Conservation (phyloP, 1,139 yeast genomes). For the Diutina catenulata region DNA sequence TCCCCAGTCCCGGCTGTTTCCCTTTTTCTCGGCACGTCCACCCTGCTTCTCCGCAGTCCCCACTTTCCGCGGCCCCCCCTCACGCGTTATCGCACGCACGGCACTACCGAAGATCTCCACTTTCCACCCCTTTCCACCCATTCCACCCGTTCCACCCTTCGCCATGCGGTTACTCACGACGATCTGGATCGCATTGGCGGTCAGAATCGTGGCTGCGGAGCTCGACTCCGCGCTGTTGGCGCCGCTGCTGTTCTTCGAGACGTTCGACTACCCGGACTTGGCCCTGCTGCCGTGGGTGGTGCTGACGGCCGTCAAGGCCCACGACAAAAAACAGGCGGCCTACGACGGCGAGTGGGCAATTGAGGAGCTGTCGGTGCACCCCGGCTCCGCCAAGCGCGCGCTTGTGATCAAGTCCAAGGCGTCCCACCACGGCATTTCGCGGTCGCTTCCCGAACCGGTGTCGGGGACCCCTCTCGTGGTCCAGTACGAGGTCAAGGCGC, state of each 20-base stretch:
- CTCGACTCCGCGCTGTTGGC: not conserved
- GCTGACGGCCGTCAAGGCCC: constrained; percentile 38
- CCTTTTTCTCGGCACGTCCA: too few relatives aligned
- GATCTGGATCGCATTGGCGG: not conserved
- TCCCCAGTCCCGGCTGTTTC: too few relatives aligned
- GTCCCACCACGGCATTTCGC: constrained; percentile 69
- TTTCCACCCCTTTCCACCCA: too few relatives aligned
- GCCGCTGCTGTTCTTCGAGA: constrained; percentile 1
- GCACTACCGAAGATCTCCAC: too few relatives aligned
- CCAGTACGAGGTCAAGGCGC: constrained; percentile 82
- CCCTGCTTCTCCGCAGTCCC: too few relatives aligned
- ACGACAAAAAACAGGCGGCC: constrained; percentile 39
- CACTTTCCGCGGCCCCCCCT: too few relatives aligned
- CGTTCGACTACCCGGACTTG: not conserved
- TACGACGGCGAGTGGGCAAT: constrained; percentile 69
- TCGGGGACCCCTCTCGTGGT: constrained; percentile 60
- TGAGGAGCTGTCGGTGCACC: constrained; percentile 42
- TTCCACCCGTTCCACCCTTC: too few relatives aligned
- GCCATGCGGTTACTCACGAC: too few relatives aligned
- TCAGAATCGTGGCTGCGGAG: not conserved
- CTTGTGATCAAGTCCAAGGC: constrained; percentile 67
- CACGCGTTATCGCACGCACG: too few relatives aligned
- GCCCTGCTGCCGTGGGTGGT: not conserved
- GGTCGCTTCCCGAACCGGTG: constrained; percentile 41
- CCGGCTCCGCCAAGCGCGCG: constrained; percentile 66